Base-by-base conservation (phyloP, 139 green algal genomes). In the Chlamydomonas applanata region DNA sequence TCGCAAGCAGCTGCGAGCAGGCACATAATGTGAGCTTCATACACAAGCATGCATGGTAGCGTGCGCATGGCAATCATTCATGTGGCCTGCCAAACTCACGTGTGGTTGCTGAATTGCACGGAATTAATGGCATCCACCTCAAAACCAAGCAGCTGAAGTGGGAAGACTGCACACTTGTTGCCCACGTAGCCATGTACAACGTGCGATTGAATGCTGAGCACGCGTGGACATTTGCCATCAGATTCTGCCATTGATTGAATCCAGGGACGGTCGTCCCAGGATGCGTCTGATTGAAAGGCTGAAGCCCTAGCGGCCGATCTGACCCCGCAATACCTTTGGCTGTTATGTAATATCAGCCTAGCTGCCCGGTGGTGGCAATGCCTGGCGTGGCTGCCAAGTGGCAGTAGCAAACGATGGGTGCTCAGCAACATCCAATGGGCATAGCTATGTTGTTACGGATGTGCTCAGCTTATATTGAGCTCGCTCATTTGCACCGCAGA, bases 181-280 rank as follows among this genome's bases (percentile, higher is more conserved):
- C 93, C 87, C n/a, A 97, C 94, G 71, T 96, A 94, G 1, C 94
- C 94, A 54, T 93, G 88, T 0, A 97, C 94, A 0, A 97, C 93
- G 45, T 96, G 91, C 3, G 80, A 91, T 63, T 97, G 93, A 17
- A 97, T 92, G 62, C 67, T 89, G 20, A 97, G 82, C 24, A 96
- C 92, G 1, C 88, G 69, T 36, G 13, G 29, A 17, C 17, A 36
- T 7, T 7, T 32, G 56, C 25, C 20, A 64, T 32, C 56, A 29
- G 56, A 14, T 36, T 24, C 27, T 4, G 25, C 3, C 59, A 40
- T 40, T 59, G 65, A 33, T 7, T n/a, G n/a, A n/a, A 53, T 5
- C 34, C 40, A 49, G 7, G 40, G 40, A 11, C 40, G 40, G 11
- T 49, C 40, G 7, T 49, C 40, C 40, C 40, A 49, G n/a, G n/a